Base-by-base conservation (phyloP, 2,329 filamentous ascomycete genomes). In the Trichoderma sp. region DNA sequence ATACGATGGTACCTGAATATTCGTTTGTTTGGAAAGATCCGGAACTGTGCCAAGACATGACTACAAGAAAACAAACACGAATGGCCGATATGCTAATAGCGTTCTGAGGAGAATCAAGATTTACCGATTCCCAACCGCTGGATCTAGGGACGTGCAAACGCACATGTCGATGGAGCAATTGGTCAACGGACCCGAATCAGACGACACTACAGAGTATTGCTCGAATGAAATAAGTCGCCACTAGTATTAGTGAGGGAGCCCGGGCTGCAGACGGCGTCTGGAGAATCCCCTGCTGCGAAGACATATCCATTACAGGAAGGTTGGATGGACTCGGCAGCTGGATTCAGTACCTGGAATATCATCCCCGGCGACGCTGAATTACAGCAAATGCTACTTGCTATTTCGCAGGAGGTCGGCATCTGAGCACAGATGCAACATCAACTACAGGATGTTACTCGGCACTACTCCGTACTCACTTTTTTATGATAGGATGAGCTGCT, bases 1-100 rank as follows among this genome's bases (percentile, higher is more conserved):
- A 35, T 29, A 50, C 35, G 56, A 63, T 64, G 69, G 59, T 35
- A 72, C 60, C 45, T 35, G 60, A n/a, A 14, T 31, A 33, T 7
- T 45, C 66, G 62, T 74, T 74, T 74, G 62, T 56, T 74, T 41
- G 33, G 56, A 59, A 56, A 66, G 62, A 74, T 74, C 71, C 60
- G 62, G 69, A 66, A 59, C 45, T 66, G 65, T 53, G 31, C 63
- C 53, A 59, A 56, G 62, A 74, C 31, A 65, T 74, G 60, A 35
- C 24, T 41, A 35, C 62, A 14, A 63, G 35, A 27, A 33, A 50
- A 53, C 21, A 35, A 56, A 31, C 66, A 56, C 66, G 66, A 27
- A 14, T 11, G 45, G 5, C 7, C 11, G 53, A 33, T 31, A 68
- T 27, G 7, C 33, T 18, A 18, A 38, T 56, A 68, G 9, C 3